phyloP scores from a whole-genome alignment of 345 rosid genomes.

The Aethionema arabicum region DNA sequence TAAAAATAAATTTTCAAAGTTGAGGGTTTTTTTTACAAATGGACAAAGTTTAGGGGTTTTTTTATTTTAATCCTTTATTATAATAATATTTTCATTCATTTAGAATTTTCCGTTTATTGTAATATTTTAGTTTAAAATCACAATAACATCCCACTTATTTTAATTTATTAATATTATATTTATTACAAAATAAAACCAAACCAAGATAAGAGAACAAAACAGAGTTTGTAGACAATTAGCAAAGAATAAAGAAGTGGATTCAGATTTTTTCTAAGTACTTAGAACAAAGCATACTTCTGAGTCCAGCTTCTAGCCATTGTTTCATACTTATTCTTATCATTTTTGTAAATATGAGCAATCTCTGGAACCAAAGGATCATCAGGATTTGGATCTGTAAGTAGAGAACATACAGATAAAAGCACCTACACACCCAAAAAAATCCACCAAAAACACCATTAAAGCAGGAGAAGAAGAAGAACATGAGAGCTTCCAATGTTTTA shows the following conservation, averaged over 20 bases:
- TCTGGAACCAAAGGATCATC: slow-evolving; percentile 68
- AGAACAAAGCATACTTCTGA: slow-evolving; percentile 65
- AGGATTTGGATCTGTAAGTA: slow-evolving; percentile 69
- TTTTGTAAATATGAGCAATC: slow-evolving; percentile 59
- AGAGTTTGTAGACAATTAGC: slow-evolving; percentile 8
- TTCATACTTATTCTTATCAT: slow-evolving; percentile 56
- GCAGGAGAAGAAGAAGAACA: neutral
- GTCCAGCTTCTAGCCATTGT: slow-evolving; percentile 66
- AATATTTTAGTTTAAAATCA: neutral
- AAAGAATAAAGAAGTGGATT: slow-evolving; percentile 20
- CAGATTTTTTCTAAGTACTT: slow-evolving; percentile 12
- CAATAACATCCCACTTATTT: slow-evolving; percentile 18
- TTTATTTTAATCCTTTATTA: no score
- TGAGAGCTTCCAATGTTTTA: slow-evolving; percentile 2
- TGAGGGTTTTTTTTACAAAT: no score
- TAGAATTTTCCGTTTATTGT: no score
- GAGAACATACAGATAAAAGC: slow-evolving; percentile 63
- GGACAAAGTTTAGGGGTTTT: no score
- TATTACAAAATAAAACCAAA: slow-evolving; percentile 30
- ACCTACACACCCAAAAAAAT: slow-evolving; percentile 37
- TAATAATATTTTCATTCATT: no score
- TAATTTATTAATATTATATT: neutral
- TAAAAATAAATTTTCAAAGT: no score
- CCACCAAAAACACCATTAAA: neutral
- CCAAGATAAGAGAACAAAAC: neutral